Percentiles rank a stretch among this genome's conserved stretches.
These are phyloP conservation scores for Blastobotrys terrestris DNA, from an alignment of 805 yeast species.

Conservation along the genomic window DNA sequence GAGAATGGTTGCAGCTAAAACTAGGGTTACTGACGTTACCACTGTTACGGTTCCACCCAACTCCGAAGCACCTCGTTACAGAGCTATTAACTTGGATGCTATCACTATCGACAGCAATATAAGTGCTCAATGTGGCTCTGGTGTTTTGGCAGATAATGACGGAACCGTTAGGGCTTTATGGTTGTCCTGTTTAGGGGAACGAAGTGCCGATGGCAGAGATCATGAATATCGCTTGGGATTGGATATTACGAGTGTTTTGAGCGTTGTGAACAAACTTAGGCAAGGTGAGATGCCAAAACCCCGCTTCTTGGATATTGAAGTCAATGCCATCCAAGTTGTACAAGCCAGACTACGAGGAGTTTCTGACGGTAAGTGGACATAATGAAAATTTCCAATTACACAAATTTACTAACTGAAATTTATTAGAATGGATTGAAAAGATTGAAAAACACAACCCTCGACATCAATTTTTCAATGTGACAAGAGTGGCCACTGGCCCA, in stretches of 20 bases:
- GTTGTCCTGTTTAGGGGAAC: conserved; percentile 78
- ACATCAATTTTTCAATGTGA: conserved; percentile 64
- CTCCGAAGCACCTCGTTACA: conserved; percentile 65
- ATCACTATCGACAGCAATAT: conserved; percentile 66
- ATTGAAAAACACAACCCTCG: conserved; percentile 65
- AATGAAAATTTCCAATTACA: neutral
- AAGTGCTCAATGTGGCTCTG: conserved; percentile 70
- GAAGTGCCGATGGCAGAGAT: conserved; percentile 48
- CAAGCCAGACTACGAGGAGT: conserved; percentile 86
- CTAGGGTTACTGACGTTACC: conserved; percentile 69
- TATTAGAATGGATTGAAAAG: conserved; percentile 53
- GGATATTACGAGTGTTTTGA: conserved; percentile 59
- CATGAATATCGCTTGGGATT: conserved; percentile 66
- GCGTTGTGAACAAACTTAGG: conserved; percentile 51
- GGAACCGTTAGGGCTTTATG: conserved; percentile 82
- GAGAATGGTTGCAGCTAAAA: conserved; percentile 66
- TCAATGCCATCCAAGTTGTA: conserved; percentile 57
- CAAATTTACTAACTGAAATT: neutral
- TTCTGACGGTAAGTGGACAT: conserved; percentile 42
- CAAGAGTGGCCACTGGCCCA: conserved; percentile 52
- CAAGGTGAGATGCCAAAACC: conserved; percentile 43
- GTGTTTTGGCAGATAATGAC: conserved; percentile 67
- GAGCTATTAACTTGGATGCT: conserved; percentile 79
- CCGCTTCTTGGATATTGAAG: conserved; percentile 74
- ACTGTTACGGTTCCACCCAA: conserved; percentile 68